Evolutionary conservation across 2,329 filamentous ascomycete genomes (phyloP).

Genomic region (Xylariales sp.): DNA sequence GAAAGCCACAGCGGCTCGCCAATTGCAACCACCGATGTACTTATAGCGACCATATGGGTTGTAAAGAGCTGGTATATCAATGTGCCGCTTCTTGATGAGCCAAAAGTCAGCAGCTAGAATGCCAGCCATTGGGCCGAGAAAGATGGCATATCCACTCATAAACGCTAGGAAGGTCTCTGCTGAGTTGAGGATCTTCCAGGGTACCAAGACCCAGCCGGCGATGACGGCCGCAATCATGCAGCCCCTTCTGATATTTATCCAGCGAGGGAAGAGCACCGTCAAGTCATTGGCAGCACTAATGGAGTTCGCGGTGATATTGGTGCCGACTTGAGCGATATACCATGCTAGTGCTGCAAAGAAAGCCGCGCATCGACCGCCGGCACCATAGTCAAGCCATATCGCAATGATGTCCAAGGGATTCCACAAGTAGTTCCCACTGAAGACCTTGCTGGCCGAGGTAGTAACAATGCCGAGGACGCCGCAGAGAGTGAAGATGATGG

Average conservation of each 20-base stretch:
- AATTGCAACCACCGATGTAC: conserved; percentile 46
- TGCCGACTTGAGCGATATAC: conserved; percentile 50
- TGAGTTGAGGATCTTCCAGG: conserved; percentile 61
- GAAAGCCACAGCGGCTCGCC: conserved; percentile 54
- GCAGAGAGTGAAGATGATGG: conserved; percentile 42
- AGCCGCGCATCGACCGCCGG: conserved; percentile 36
- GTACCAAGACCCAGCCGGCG: conserved; percentile 54
- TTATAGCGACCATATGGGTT: conserved; percentile 39
- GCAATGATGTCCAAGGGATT: conserved; percentile 42
- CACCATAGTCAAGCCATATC: conserved; percentile 38
- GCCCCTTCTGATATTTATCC: conserved; percentile 52
- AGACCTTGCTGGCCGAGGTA: conserved; percentile 47
- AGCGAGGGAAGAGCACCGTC: conserved; percentile 47
- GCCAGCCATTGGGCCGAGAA: conserved; percentile 59
- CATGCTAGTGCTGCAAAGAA: conserved; percentile 47
- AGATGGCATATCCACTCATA: conserved; percentile 56
- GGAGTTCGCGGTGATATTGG: conserved; percentile 53
- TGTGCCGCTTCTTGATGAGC: conserved; percentile 48
- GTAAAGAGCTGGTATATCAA: conserved; percentile 36
- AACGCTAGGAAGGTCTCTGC: conserved; percentile 58
- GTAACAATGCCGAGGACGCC: conserved; percentile 53
- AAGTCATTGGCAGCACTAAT: conserved; percentile 53
- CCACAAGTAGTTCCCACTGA: conserved; percentile 48
- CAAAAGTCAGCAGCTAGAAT: conserved; percentile 59
- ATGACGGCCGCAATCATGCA: conserved; percentile 50